These are phyloP conservation scores for Teratosphaeria zuluensis DNA, from an alignment of 2,329 filamentous ascomycete species.

Conservation along the genomic window DNA sequence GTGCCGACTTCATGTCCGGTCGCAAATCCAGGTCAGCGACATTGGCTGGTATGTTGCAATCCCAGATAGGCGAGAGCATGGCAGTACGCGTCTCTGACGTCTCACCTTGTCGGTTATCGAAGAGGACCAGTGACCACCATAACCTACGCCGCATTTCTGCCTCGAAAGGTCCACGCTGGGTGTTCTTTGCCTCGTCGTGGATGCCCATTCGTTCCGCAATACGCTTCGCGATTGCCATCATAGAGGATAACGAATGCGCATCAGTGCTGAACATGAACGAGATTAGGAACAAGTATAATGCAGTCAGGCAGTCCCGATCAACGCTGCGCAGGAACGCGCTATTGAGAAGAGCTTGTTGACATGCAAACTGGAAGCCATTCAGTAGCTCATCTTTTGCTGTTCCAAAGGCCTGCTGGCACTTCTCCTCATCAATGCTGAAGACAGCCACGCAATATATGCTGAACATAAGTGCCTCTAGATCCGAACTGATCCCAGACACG, in stretches of 20 bases:
- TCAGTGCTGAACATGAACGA: slow-evolving; percentile 2
- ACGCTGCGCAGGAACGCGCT: slow-evolving; percentile 32
- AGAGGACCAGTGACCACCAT: slow-evolving; percentile 47
- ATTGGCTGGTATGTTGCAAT: slow-evolving; percentile 34
- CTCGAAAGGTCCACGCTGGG: slow-evolving; percentile 4
- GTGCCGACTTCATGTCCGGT: slow-evolving; percentile 29
- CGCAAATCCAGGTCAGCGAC: slow-evolving; percentile 34
- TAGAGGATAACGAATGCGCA: slow-evolving; percentile 3
- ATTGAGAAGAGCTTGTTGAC: slow-evolving; percentile 39
- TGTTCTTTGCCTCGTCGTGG: slow-evolving; percentile 3
- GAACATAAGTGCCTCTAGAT: slow-evolving; percentile 19
- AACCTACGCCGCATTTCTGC: slow-evolving; percentile 12
- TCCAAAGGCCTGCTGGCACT: slow-evolving; percentile 1
- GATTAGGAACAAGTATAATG: slow-evolving; percentile 44
- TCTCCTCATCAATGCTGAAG: slow-evolving; percentile 29
- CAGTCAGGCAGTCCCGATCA: slow-evolving; percentile 40
- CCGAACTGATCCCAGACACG: slow-evolving; percentile 45
- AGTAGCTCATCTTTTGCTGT: slow-evolving; percentile 2
- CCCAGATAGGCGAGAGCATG: slow-evolving; percentile 34
- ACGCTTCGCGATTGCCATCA: slow-evolving; percentile 8
- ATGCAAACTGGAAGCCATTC: slow-evolving; percentile 31
- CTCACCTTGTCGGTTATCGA: slow-evolving; percentile 59
- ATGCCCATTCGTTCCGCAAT: slow-evolving; percentile 9
- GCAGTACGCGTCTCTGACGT: slow-evolving; percentile 51
- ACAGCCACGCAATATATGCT: slow-evolving; percentile 8